Base-by-base conservation (phyloP, 345 rosid genomes). In the Trapa bicornis region DNA sequence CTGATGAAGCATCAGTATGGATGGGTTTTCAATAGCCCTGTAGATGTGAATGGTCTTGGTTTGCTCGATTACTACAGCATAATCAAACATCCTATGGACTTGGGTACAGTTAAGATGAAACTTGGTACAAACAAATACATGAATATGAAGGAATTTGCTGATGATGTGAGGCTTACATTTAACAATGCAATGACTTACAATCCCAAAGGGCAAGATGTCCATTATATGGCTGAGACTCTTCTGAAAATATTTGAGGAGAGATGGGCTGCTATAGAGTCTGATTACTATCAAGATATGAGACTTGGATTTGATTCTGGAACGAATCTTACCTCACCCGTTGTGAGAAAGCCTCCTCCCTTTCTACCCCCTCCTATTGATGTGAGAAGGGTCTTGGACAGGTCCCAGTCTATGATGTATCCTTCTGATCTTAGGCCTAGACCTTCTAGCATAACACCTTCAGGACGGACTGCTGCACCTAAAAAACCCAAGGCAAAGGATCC, bases 401-500 rank as follows among this genome's bases (percentile, higher is more conserved):
- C 97, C 67, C 88, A 86, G 50, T 89, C 91, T 47, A 82, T 89
- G 82, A 75, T 69, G 17, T 81, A 77, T 73, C 81, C 77, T 42
- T 50, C 69, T 73, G 88, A 88, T 67, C 36, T 39, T 29, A 84
- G 79, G 80, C 76, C 74, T 43, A 90, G 78, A 80, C 76, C 84
- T 61, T 68, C 81, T 12, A 80, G 79, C 69, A 75, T 85, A 64
- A 85, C 98, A 71, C 98, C 96, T 75, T 84, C 96, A 4, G 78
- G 81, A 50, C 81, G 99, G 80, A 86, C 91, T 50, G 92, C 99
- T 75, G 84, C 88, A 65, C 88, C 84, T 22, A 94, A 83, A 76
- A 94, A 94, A 82, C 99, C 99, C 10, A 94, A 91, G 82, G 99
- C 97, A n/a, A 94, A 87, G 77, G 99, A 94, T 80, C 95, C 80